Evolutionary conservation across 148 eudicot genomes (phyloP), one percentile per base, ranked within the genome.

Genomic region (Rhododendron kiyosumense): DNA sequence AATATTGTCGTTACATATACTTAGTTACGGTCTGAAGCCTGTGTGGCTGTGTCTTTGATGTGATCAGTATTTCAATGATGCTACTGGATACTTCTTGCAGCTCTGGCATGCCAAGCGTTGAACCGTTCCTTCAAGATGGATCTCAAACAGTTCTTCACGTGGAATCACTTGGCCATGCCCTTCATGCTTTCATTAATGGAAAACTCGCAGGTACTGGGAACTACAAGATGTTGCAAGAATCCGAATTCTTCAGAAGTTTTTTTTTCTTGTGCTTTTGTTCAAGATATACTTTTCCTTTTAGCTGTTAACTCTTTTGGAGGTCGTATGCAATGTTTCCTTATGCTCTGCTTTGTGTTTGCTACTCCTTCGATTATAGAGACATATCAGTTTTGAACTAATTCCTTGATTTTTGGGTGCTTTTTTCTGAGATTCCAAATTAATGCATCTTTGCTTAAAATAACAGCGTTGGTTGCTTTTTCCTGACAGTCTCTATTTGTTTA

Each of bases 131-230:
- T 87, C 89, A 88, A 82, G 92, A 91, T 84, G 98, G 96, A 88
- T 92, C 96, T 86, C 89, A 92, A 81, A 82, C 98, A 79, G 87
- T 90, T 85, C 94, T 97, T 89, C 98, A 94, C 81, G 90, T 95
- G 74, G 88, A 91, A 77, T 94, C 99, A 83, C 95, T 92, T 84
- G 99, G 99, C 71, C 98, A 97, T 84, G 97, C 88, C 41, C 96
- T 95, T 85, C 88, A 93, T 91, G 93, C 86, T 90, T 97, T 95
- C 81, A 73, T 95, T 84, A 95, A 97, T 54, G 95, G 94, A 46
- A 90, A 95, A 85, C 92, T 91, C 73, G 90, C 91, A 91, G 99
- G 99, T 97, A 85, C 83, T 49, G 52, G 81, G 41, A 80, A 54
- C 4, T 57, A 80, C 74, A 41, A 57, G 15, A 14, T 38, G 32